phyloP scores from a whole-genome alignment of 331 rosid species.

The Rhamnella rubrinervis region DNA sequence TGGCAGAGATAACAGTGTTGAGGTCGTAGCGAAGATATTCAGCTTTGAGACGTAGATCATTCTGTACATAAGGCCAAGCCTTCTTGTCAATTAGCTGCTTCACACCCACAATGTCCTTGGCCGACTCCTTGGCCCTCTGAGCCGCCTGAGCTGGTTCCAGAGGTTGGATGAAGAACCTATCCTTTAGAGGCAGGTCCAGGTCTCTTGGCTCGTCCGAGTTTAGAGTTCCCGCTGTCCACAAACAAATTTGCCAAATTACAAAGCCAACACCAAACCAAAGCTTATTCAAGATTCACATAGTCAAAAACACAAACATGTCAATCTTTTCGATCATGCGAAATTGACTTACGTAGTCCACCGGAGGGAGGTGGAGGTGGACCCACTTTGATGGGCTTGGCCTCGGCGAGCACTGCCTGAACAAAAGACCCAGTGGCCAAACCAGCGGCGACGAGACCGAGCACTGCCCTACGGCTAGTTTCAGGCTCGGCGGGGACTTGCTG shows the following conservation, averaged over 20 bases:
- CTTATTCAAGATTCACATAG: neutral
- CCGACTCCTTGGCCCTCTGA: slow-evolving; percentile 84
- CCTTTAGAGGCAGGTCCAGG: slow-evolving; percentile 63
- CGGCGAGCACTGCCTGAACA: slow-evolving; percentile 87
- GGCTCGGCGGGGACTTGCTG: slow-evolving; percentile 55
- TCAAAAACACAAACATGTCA: neutral
- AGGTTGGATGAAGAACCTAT: slow-evolving; percentile 81
- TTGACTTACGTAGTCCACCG: slow-evolving; percentile 85
- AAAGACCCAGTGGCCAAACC: slow-evolving; percentile 85
- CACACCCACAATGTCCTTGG: slow-evolving; percentile 74
- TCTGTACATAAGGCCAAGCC: slow-evolving; percentile 94
- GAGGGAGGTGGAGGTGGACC: slow-evolving; percentile 88
- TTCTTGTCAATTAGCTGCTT: slow-evolving; percentile 77
- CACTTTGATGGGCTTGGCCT: slow-evolving; percentile 73
- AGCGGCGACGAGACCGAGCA: slow-evolving; percentile 75
- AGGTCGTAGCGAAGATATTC: slow-evolving; percentile 83
- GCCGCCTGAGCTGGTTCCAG: slow-evolving; percentile 64
- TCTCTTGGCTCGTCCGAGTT: slow-evolving; percentile 91
- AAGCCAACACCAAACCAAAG: neutral
- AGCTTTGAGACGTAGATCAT: slow-evolving; percentile 74
- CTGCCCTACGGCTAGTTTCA: slow-evolving; percentile 66
- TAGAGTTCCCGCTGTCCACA: slow-evolving; percentile 80
- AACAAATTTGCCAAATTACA: slow-evolving; percentile 13
- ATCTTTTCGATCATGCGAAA: neutral
- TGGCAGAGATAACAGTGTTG: slow-evolving; percentile 69